Conservation (phyloP, 2,329 filamentous ascomycete species). For the Pseudovirgaria hyperparasitica region DNA sequence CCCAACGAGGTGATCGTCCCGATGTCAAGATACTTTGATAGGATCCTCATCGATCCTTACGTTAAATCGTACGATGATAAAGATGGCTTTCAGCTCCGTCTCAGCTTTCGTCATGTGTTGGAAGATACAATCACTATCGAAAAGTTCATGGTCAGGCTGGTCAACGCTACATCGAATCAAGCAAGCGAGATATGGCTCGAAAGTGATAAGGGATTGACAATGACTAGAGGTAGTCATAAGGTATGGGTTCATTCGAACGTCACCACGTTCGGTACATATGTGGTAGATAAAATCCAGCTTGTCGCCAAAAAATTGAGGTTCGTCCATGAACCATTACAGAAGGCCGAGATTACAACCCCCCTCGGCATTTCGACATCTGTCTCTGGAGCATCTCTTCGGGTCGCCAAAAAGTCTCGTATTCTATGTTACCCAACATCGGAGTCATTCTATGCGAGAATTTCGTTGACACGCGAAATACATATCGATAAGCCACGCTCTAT, state of each 20-base stretch:
- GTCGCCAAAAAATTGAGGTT: conserved; percentile 51
- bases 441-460: conserved; percentile 56
- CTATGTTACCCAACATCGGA: conserved; percentile 60
- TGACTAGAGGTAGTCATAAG: conserved; percentile 44
- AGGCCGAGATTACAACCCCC: conserved; percentile 33
- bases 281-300: conserved; percentile 60
- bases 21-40: conserved; percentile 60
- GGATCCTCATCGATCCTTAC: conserved; percentile 53
- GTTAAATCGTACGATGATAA: conserved; percentile 56
- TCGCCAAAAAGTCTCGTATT: conserved; percentile 41
- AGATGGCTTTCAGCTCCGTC: conserved; percentile 61
- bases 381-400: conserved; percentile 18
- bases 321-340: conserved; percentile 48
- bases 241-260: conserved; percentile 39
- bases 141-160: conserved; percentile 50
- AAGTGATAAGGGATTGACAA: conserved; percentile 28
- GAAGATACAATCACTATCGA: conserved; percentile 57
- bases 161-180: conserved; percentile 41
- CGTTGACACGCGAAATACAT: conserved; percentile 57
- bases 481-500: conserved; percentile 69
- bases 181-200: conserved; percentile 57
- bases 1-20: conserved; percentile 53
- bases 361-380: conserved; percentile 34
- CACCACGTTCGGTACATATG: conserved; percentile 59
- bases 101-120: conserved; percentile 60